These are phyloP conservation scores for Kodamaea derodonti DNA, from an alignment of 1,139 yeast species.

Conservation along the genomic window DNA sequence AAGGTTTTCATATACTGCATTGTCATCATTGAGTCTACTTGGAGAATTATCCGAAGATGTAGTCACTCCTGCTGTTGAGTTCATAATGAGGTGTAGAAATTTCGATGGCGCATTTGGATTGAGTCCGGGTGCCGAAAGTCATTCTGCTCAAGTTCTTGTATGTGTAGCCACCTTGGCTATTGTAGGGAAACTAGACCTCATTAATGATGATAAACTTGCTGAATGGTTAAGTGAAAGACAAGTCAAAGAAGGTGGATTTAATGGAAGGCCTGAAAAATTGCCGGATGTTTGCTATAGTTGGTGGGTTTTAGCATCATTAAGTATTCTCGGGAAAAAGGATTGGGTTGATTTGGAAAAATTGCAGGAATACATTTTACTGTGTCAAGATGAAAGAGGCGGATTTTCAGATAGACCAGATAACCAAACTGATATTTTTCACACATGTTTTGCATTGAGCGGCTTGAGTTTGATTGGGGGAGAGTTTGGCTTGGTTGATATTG, in stretches of 20 bases:
- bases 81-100: conserved; percentile 69
- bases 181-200: conserved; percentile 51
- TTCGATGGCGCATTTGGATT: conserved; percentile 96
- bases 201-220: conserved; percentile 47
- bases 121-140: conserved; percentile 93
- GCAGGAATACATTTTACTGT: conserved; percentile 59
- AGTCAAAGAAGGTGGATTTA: conserved; percentile 82
- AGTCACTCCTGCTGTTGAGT: conserved; percentile 62
- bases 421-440: conserved; percentile 89
- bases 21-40: conserved; percentile 67
- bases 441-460: conserved; percentile 87
- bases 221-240: conserved; percentile 95
- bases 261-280: conserved; percentile 93
- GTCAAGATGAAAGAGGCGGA: conserved; percentile 89
- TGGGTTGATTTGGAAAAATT: conserved; percentile 72
- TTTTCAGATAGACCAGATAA: conserved; percentile 89
- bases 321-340: conserved; percentile 59
- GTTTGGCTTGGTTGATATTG: conserved; percentile 51
- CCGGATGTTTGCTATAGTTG: conserved; percentile 97
- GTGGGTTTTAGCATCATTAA: conserved; percentile 89
- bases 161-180: conserved; percentile 81
- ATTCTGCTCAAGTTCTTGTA: conserved; percentile 88
- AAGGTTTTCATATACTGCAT: conserved; percentile 79
- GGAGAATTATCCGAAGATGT: conserved; percentile 59
- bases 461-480: conserved; percentile 66